Evolutionary conservation across 106 monocot genomes (phyloP), one percentile per base, ranked within the genome.

Genomic region (Amphibolis antarctica): DNA sequence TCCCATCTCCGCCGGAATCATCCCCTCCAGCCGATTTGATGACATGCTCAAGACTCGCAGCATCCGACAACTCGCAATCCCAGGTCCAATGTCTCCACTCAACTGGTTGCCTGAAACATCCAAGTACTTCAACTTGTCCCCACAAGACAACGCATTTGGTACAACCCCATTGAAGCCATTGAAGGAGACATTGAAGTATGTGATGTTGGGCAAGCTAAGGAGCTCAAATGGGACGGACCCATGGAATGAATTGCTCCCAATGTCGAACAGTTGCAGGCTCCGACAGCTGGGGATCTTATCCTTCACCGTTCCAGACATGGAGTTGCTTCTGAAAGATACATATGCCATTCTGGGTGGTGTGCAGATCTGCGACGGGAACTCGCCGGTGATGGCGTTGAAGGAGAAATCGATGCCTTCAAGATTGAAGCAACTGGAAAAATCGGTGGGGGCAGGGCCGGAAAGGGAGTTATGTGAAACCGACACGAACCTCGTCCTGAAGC

Each of bases 381-480:
- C 87, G 26, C 98, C 98, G 45, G 78, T 72, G 55, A 99, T 85
- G 26, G 56, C 53, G 60, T 99, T 99, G 77, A 62, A 83, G 9
- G 98, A 91, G 62, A 91, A 88, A 70, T 99, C 88, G 65, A 91
- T 36, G 1, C 98, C 98, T 30, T 55, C 75, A 57, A 99, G 87
- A 5, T 75, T 72, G 3, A 58, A 30, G 70, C 98, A 99, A 52
- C 65, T 54, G 42, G 72, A 69, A 55, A 87, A 67, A 44, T 48
- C 44, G 26, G 29, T n/a, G 26, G 92, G 88, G 23, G 88, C 61
- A 0, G 74, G 46, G 4, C 92, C 88, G 4, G 82, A 71, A 65
- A 99, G 85, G 13, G n/a, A 49, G 63, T 99, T 91, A 61, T 74
- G 77, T 9, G 98, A 67, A 50, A 99, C 63, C 28, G 98, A 99